A percentile compares a stretch with the other conserved stretches of the same genome.
phyloP scores from a whole-genome alignment of 805 yeast genomes.

The Myxozyma mucilagina region DNA sequence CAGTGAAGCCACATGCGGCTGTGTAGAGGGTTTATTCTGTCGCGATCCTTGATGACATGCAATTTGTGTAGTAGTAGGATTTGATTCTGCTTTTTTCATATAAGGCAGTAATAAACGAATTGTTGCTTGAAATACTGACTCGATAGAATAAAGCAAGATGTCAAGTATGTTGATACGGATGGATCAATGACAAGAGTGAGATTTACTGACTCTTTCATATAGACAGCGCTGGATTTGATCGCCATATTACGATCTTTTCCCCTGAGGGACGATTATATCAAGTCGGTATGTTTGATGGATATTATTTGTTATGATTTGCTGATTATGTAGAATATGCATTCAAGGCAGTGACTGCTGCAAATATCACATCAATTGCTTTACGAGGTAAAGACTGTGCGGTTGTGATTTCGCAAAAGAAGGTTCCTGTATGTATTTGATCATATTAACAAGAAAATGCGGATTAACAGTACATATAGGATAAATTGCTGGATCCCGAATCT shows the following conservation, averaged over 20 bases:
- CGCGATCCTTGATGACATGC: conserved; percentile 4
- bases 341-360: conserved; percentile 92
- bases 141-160: background rate
- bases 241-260: conserved; percentile 97
- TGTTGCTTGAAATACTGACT: background rate
- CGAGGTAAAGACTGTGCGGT: conserved; percentile 86
- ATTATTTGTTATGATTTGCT: background rate
- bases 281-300: conserved; percentile 48
- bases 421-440: conserved; percentile 50
- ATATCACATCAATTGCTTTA: conserved; percentile 84
- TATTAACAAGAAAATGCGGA: too few relatives aligned
- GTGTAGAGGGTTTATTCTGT: conserved; percentile 4
- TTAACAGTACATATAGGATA: conserved; percentile 49
- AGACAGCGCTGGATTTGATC: conserved; percentile 80
- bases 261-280: conserved; percentile 98
- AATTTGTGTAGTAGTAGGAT: background rate
- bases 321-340: conserved; percentile 74
- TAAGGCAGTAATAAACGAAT: background rate
- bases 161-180: conserved; percentile 2
- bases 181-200: background rate
- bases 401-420: conserved; percentile 89
- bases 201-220: background rate
- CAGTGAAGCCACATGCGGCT: background rate
- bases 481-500: conserved; percentile 81
- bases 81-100: background rate